Evolutionary conservation across 2,329 filamentous ascomycete species (phyloP).

Genomic region (Aureobasidium sp.): DNA sequence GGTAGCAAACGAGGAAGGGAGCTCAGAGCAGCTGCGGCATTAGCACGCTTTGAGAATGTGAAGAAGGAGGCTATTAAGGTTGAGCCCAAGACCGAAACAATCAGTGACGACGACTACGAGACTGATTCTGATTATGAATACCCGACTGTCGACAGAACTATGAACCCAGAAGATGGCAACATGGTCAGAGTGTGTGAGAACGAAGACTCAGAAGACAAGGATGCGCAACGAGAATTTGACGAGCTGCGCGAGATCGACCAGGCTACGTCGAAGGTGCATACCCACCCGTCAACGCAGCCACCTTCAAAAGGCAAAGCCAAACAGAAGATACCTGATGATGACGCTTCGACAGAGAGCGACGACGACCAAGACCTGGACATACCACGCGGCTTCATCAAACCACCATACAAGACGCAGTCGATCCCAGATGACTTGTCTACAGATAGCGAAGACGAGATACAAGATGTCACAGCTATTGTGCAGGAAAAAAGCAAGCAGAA

Average conservation of each 20-base stretch:
- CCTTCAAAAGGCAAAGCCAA: neutral
- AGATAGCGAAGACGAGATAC: conserved; percentile 7
- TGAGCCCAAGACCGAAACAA: conserved; percentile 31
- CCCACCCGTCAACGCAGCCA: neutral
- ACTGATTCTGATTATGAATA: conserved; percentile 42
- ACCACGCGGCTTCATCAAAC: neutral
- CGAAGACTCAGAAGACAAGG: conserved; percentile 47
- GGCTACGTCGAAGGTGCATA: neutral
- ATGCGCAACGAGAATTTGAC: conserved; percentile 57
- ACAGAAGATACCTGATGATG: neutral
- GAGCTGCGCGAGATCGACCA: conserved; percentile 53
- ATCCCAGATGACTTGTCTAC: neutral
- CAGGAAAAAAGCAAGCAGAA: neutral
- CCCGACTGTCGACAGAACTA: conserved; percentile 55
- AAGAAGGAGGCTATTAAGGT: conserved; percentile 31
- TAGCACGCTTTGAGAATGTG: conserved; percentile 60
- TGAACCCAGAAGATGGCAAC: conserved; percentile 58
- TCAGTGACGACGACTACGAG: conserved; percentile 43
- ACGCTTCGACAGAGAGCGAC: neutral
- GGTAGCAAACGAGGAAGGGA: conserved; percentile 68
- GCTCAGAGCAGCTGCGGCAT: conserved; percentile 66
- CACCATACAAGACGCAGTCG: neutral
- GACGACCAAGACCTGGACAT: neutral
- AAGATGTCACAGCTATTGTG: neutral
- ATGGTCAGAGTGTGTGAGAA: conserved; percentile 70